A percentile compares a stretch with the other conserved stretches of the same genome.
These are phyloP conservation scores for Syzygium aqueum DNA, from an alignment of 345 rosid genomes.

Conservation along the genomic window DNA sequence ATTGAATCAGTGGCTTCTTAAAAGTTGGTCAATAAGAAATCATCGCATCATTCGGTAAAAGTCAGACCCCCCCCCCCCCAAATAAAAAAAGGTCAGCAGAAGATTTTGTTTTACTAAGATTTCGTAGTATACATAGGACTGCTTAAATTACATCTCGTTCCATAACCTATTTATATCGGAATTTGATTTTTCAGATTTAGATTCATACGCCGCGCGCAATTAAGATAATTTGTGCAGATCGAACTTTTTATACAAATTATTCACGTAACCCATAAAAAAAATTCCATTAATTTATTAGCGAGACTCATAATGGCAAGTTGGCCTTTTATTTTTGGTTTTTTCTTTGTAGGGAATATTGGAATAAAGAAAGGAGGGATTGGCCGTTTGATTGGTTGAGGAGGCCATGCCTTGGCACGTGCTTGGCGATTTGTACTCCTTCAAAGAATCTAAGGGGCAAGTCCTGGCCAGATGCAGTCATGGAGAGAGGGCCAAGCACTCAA, in stretches of 20 bases:
- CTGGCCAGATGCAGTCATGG: neutral
- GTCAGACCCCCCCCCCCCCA: neutral
- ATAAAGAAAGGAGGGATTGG: neutral
- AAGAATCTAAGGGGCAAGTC: neutral
- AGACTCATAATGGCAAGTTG: neutral
- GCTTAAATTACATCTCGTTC: neutral
- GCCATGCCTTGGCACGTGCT: neutral
- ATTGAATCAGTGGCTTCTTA: neutral
- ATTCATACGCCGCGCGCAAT: neutral
- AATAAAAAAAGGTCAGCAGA: too few relatives aligned
- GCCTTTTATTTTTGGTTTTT: neutral
- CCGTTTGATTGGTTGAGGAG: slow-evolving; percentile 4
- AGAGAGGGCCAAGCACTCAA: neutral
- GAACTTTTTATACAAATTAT: neutral
- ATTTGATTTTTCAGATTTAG: neutral
- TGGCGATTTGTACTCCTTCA: neutral
- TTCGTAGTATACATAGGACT: neutral
- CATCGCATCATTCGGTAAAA: too few relatives aligned
- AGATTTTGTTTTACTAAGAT: neutral
- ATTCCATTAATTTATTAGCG: neutral
- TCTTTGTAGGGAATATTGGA: neutral
- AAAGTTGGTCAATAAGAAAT: neutral
- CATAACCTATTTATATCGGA: neutral
- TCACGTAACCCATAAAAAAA: neutral
- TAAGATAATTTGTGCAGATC: neutral